Evolutionary conservation across 75 land plant genomes (phyloP), one percentile per base, ranked within the genome.

Genomic region (Pinus taeda): DNA sequence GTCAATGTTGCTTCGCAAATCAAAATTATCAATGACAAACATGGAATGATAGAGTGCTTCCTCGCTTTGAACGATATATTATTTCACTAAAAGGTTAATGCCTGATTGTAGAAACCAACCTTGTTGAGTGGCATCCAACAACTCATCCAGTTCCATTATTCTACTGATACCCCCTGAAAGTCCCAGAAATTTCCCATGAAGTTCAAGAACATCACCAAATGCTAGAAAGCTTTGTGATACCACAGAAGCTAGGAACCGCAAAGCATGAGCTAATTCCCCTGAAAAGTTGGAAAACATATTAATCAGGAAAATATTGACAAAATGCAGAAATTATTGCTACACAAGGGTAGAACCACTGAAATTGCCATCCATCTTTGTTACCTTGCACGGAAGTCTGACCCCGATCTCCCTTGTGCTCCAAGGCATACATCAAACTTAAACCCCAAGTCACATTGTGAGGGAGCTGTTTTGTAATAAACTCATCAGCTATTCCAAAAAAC

Each of bases 161-260:
- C 99, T 82, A 60, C 90, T 89, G 56, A 97, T 84, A 55, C 98
- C 92, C 66, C 99, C 99, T 71, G 98, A 89, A 53, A 97, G 91
- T 80, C 93, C 98, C 74, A 91, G 82, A 78, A 90, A 97, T 77
- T 97, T 97, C 39, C 89, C 82, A 75, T 97, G 85, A 63, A 97
- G 82, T 79, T 97, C 99, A 76, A 97, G 85, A 77, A 97, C 93
- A 75, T 97, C 99, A 64, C 99, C 99, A 89, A 97, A 97, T 73
- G 99, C 99, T 70, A 97, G 84, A 77, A 97, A 97, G 86, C 99
- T 97, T 84, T 97, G 99, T 67, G 99, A 97, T 42, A 97, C 99
- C 71, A 97, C 99, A 73, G 99, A 97, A 73, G 99, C 98, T 62
- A 97, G 70, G 79, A 95, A 97, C 21, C 99, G 92, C 77, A 97